Percentiles rank a stretch among this genome's conserved stretches.
These are phyloP conservation scores for Handroanthus guayacan DNA, from an alignment of 257 asterid species.

Conservation along the genomic window DNA sequence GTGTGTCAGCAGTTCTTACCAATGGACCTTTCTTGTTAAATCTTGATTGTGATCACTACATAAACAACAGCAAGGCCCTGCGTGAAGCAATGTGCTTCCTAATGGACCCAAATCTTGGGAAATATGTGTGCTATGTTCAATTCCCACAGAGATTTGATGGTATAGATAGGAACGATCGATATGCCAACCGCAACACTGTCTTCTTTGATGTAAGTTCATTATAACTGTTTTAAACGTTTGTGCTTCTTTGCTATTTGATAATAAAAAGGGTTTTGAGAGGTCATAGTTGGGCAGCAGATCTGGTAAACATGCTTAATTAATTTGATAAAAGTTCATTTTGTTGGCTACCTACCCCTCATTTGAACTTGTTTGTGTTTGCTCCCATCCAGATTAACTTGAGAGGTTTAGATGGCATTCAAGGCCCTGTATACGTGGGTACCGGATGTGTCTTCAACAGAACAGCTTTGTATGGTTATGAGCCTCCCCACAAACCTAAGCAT, in stretches of 20 bases:
- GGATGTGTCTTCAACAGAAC: conserved; percentile 98
- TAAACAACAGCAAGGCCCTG: conserved; percentile 97
- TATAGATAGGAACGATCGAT: conserved; percentile 90
- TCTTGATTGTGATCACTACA: conserved; percentile 99
- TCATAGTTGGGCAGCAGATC: not conserved
- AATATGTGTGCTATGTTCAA: conserved; percentile 94
- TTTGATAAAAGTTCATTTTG: not conserved
- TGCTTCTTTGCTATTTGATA: conserved; percentile 22
- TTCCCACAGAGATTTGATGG: conserved; percentile 99
- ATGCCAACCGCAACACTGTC: conserved; percentile 95
- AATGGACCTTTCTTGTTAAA: conserved; percentile 97
- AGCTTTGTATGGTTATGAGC: conserved; percentile 92
- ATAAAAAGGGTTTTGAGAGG: not conserved
- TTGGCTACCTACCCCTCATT: conserved; percentile 30
- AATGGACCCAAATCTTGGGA: conserved; percentile 98
- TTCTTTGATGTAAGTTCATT: conserved; percentile 87
- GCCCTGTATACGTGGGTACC: conserved; percentile 97
- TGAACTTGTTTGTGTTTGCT: conserved; percentile 27
- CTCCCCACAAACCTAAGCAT: conserved; percentile 85
- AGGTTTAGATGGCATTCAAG: conserved; percentile 97
- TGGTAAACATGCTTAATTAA: not conserved
- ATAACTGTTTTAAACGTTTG: not conserved
- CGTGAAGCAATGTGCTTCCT: conserved; percentile 97
- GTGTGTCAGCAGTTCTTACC: conserved; percentile 97
- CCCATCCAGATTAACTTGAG: conserved; percentile 82